These are phyloP conservation scores for Aspergillus persii DNA, from an alignment of 2,329 filamentous ascomycete species.

Conservation along the genomic window DNA sequence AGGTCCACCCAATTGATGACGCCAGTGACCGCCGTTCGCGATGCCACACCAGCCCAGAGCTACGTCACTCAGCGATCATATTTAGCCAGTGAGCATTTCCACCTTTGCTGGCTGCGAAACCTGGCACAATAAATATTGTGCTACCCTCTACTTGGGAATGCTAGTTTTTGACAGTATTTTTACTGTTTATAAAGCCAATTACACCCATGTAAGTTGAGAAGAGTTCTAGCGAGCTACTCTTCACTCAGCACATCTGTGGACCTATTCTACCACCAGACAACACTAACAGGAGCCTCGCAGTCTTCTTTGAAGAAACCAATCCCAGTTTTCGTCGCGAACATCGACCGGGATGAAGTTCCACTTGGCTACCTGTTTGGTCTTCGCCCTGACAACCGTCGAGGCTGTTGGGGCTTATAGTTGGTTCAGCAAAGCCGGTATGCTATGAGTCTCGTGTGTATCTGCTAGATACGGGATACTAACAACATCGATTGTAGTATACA, in stretches of 20 bases:
- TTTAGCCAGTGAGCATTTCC: constrained; percentile 6
- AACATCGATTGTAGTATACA: constrained; percentile 67
- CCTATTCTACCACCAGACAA: neutral
- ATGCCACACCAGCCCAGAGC: constrained; percentile 5
- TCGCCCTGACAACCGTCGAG: constrained; percentile 67
- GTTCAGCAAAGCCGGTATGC: constrained; percentile 82
- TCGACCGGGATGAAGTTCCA: constrained; percentile 71
- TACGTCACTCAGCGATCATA: constrained; percentile 37
- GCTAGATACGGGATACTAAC: neutral
- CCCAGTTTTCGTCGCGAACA: neutral
- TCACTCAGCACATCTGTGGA: neutral
- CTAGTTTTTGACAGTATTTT: neutral
- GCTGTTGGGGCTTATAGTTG: constrained; percentile 72
- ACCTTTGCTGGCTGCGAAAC: neutral
- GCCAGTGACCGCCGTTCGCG: constrained; percentile 12
- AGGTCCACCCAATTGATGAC: constrained; percentile 17
- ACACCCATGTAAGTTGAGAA: neutral
- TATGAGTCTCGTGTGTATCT: neutral
- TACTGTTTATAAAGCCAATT: neutral
- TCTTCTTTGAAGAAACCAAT: neutral
- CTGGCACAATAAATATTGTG: constrained; percentile 3
- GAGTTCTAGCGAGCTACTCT: neutral
- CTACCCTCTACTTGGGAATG: neutral
- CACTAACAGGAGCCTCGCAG: neutral
- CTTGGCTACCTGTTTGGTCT: constrained; percentile 65